These are phyloP conservation scores for Boletus reticuloceps DNA, from an alignment of 768 basidiomycete species.

Conservation along the genomic window DNA sequence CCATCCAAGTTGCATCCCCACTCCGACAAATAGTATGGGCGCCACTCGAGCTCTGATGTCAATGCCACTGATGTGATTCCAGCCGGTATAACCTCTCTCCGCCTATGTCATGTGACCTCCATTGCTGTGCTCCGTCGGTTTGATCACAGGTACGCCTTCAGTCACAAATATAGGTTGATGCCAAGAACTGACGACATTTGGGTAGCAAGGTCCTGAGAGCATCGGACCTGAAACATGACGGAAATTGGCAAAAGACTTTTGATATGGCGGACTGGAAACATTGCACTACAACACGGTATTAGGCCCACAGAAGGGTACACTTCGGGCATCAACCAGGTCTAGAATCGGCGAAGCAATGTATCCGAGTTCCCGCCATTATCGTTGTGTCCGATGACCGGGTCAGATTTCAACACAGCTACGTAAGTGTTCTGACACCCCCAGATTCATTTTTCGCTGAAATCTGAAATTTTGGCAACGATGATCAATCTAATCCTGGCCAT, in stretches of 20 bases:
- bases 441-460: conserved; percentile 1
- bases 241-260: not conserved
- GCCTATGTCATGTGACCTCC: not conserved
- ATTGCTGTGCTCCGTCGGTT: conserved; percentile 19
- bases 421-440: conserved; percentile 10
- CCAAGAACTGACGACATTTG: conserved; percentile 10
- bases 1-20: not conserved
- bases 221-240: conserved; percentile 1
- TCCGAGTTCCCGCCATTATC: not conserved
- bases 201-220: not conserved
- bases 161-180: not conserved
- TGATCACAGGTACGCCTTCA: conserved; percentile 7
- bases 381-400: not conserved
- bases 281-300: not conserved
- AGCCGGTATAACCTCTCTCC: not conserved
- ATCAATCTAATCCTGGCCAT: not conserved
- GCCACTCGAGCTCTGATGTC: conserved; percentile 1
- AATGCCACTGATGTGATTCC: not conserved
- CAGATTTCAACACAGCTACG: conserved; percentile 3
- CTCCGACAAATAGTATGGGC: not conserved
- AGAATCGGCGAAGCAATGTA: not conserved
- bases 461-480: not conserved
- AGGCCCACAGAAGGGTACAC: not conserved
- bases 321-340: not conserved
- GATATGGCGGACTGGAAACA: not conserved